These are phyloP conservation scores for Pythium aristosporum DNA, from an alignment of 352 stramenopile genomes.

Conservation along the genomic window DNA sequence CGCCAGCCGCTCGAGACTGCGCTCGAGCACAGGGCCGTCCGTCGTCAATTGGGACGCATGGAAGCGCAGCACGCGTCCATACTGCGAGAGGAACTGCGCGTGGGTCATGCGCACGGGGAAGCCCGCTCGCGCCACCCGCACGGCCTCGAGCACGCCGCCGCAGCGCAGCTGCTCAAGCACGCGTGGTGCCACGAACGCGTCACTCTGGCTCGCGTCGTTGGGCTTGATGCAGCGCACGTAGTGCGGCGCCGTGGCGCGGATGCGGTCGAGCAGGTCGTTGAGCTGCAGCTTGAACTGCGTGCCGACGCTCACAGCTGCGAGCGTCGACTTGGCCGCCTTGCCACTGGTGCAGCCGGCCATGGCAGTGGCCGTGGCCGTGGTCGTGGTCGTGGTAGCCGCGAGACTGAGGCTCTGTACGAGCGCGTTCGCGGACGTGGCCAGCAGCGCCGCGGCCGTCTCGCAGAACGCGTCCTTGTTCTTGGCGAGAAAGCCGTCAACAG, in stretches of 20 bases:
- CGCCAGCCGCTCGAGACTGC: conserved; percentile 16
- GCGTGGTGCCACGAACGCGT: conserved; percentile 70
- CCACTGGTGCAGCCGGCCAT: not conserved
- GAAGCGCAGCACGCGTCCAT: conserved; percentile 51
- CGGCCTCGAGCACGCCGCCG: conserved; percentile 85
- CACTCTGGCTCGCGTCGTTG: conserved; percentile 88
- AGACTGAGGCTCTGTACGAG: conserved; percentile 38
- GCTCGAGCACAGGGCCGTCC: not conserved
- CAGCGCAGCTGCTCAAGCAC: conserved; percentile 86
- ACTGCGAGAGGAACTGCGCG: conserved; percentile 74
- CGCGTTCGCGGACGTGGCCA: not conserved
- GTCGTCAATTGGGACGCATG: not conserved
- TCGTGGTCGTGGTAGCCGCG: not conserved
- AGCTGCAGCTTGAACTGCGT: conserved; percentile 95
- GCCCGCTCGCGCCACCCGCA: conserved; percentile 79
- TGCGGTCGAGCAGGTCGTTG: conserved; percentile 90
- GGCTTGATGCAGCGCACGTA: conserved; percentile 99
- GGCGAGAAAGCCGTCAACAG: conserved; percentile 74
- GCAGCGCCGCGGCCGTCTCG: conserved; percentile 47
- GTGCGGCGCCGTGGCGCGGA: conserved; percentile 94
- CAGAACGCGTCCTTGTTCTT: conserved; percentile 92
- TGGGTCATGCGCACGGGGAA: conserved; percentile 85
- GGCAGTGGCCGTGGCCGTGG: too few relatives aligned
- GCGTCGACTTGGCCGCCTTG: conserved; percentile 39
- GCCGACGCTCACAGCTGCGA: conserved; percentile 70